Evolutionary conservation across 305 asterid genomes (phyloP).

Genomic region (Fraxinus latifolia): DNA sequence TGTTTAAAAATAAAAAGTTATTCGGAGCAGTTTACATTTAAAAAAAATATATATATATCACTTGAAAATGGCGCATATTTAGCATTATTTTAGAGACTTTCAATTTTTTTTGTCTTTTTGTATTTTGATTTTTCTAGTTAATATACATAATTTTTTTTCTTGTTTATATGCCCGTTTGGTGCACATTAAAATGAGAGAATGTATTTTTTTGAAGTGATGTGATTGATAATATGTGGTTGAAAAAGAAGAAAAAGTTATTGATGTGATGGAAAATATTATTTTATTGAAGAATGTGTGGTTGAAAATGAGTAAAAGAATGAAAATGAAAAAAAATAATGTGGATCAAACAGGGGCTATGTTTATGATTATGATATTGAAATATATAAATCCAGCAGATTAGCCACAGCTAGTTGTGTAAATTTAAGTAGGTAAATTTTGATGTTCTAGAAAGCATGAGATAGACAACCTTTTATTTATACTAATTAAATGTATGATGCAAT

Average conservation of each 20-base stretch:
- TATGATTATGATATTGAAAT: not conserved
- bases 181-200: too few relatives aligned
- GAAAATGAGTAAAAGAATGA: too few relatives aligned
- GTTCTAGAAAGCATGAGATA: constrained; percentile 21
- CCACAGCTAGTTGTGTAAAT: not conserved
- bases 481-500: constrained; percentile 2
- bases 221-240: too few relatives aligned
- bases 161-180: too few relatives aligned
- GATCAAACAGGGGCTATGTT: not conserved
- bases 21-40: not conserved
- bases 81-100: not conserved
- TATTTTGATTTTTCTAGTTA: too few relatives aligned
- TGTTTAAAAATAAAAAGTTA: not conserved
- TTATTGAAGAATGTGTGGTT: too few relatives aligned
- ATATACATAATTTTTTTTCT: not conserved
- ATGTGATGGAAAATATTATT: too few relatives aligned
- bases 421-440: not conserved
- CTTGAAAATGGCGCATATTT: not conserved
- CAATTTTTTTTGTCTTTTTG: not conserved
- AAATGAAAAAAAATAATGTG: too few relatives aligned
- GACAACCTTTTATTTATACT: constrained; percentile 19
- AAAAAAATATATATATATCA: too few relatives aligned
- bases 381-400: not conserved
- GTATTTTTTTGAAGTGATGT: too few relatives aligned
- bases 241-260: too few relatives aligned